phyloP scores from a whole-genome alignment of 2,329 filamentous ascomycete genomes.

The Mycosphaerelloides madeirae region DNA sequence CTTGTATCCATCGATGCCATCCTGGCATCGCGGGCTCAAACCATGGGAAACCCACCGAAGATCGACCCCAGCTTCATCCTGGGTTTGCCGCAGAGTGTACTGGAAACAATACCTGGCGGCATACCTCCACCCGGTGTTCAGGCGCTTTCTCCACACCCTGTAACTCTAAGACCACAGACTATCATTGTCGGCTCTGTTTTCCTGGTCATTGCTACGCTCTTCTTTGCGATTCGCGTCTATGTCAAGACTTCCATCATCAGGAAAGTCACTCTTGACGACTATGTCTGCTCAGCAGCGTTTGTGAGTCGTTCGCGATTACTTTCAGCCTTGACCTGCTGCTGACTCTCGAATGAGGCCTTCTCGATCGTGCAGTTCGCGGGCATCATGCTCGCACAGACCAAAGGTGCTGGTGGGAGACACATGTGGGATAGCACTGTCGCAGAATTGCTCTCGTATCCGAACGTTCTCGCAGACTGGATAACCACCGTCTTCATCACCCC shows the following conservation, averaged over 20 bases:
- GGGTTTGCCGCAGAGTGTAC: neutral
- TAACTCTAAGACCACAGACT: neutral
- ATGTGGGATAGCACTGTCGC: neutral
- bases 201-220: neutral
- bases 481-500: slow-evolving; percentile 2
- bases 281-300: slow-evolving; percentile 1
- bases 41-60: neutral
- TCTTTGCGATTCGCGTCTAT: neutral
- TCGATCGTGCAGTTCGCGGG: slow-evolving; percentile 1
- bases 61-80: neutral
- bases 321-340: neutral
- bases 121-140: neutral
- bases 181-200: neutral
- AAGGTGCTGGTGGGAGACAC: neutral
- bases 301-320: neutral
- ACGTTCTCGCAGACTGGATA: neutral
- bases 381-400: neutral
- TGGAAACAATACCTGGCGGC: neutral
- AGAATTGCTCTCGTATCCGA: neutral
- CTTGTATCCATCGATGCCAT: no score
- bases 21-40: no score
- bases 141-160: neutral
- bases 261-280: neutral
- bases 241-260: neutral
- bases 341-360: neutral